Evolutionary conservation across 441 rosid genomes (phyloP).

Genomic region (Viola pubescens): DNA sequence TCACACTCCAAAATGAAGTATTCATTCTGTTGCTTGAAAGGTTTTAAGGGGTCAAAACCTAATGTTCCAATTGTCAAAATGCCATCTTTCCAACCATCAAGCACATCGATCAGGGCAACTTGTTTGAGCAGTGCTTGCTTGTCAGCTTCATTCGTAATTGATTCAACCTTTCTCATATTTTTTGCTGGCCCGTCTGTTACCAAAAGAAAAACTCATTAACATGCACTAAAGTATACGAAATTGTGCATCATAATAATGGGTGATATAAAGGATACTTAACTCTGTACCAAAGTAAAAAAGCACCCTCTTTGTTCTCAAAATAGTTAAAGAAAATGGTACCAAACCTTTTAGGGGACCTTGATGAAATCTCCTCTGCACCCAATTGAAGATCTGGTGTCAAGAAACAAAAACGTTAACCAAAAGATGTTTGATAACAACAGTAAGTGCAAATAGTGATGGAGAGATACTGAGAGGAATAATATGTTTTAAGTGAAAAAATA

Average conservation of each 20-base stretch:
- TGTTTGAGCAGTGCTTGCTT: slow-evolving; percentile 56
- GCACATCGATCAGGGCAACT: slow-evolving; percentile 48
- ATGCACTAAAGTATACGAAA: too few species aligned
- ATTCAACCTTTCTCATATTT: slow-evolving; percentile 45
- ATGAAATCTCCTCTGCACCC: slow-evolving; percentile 66
- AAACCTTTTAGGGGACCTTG: slow-evolving; percentile 43
- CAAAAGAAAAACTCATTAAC: background rate
- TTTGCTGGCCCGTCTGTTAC: slow-evolving; percentile 36
- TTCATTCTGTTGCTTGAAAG: slow-evolving; percentile 32
- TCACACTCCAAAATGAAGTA: slow-evolving; percentile 23
- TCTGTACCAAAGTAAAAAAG: too few species aligned
- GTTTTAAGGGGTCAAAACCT: slow-evolving; percentile 59
- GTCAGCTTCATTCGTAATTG: slow-evolving; percentile 44
- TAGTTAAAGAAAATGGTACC: background rate
- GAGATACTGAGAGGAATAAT: background rate
- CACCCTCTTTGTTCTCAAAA: background rate
- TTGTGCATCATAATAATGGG: too few species aligned
- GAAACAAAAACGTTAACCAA: slow-evolving; percentile 10
- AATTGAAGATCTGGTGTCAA: slow-evolving; percentile 52
- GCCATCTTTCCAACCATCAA: slow-evolving; percentile 74
- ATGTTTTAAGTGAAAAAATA: background rate
- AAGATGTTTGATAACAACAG: background rate
- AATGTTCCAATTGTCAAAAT: slow-evolving; percentile 85
- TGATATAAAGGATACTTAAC: background rate
- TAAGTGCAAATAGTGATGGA: background rate